Percentiles rank a stretch among this genome's conserved stretches.
These are phyloP conservation scores for Berkeleyomyces rouxiae DNA, from an alignment of 2,329 filamentous ascomycete species.

Conservation along the genomic window DNA sequence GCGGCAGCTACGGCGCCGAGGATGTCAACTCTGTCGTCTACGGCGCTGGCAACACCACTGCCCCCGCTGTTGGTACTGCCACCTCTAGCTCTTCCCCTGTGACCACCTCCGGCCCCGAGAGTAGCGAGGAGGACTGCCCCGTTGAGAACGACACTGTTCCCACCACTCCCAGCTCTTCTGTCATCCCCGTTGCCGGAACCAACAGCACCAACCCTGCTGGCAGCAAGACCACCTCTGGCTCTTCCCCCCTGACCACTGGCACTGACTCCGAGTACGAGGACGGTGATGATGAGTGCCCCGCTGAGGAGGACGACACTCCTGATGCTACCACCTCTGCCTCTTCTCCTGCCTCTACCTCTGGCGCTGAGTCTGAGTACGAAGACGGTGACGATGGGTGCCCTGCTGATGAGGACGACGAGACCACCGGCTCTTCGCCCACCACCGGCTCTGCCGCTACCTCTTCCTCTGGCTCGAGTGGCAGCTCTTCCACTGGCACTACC, in stretches of 20 bases:
- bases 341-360: neutral
- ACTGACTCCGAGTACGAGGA: neutral
- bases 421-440: neutral
- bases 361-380: neutral
- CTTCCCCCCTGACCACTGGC: neutral
- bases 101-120: neutral
- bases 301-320: neutral
- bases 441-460: neutral
- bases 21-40: neutral
- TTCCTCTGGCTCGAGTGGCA: neutral
- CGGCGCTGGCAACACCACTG: neutral
- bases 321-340: neutral
- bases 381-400: neutral
- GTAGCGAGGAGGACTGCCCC: conserved; percentile 4
- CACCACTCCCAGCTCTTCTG: neutral
- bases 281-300: conserved; percentile 7
- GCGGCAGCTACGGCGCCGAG: neutral
- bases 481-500: neutral
- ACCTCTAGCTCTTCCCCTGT: neutral
- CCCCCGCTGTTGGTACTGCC: neutral
- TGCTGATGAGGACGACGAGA: neutral
- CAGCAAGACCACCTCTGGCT: neutral
- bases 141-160: conserved; percentile 1
- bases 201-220: neutral
- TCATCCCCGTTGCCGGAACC: neutral